Evolutionary conservation across 305 asterid genomes (phyloP).

Genomic region (Solanum hybrid): DNA sequence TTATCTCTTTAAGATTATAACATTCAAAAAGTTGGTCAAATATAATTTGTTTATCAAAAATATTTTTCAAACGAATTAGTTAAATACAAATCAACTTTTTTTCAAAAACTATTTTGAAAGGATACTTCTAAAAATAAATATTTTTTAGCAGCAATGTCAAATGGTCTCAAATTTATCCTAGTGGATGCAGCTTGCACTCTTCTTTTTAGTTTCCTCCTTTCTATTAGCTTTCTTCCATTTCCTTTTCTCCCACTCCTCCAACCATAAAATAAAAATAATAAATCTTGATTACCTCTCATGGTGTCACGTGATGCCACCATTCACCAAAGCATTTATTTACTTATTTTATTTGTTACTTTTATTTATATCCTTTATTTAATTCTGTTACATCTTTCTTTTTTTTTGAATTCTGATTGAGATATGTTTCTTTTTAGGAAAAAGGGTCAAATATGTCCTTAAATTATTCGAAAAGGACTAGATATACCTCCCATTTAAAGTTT

Average conservation of each 20-base stretch:
- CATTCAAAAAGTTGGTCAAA: neutral
- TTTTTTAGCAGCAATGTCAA: neutral
- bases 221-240: neutral
- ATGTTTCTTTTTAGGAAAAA: neutral
- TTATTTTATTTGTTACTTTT: neutral
- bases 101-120: neutral
- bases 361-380: neutral
- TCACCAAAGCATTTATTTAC: neutral
- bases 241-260: neutral
- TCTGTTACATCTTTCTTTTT: neutral
- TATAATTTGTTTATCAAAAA: neutral
- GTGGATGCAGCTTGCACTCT: neutral
- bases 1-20: too few relatives aligned
- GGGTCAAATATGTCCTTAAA: too few relatives aligned
- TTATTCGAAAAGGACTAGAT: too few relatives aligned
- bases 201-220: neutral
- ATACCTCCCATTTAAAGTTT: too few relatives aligned
- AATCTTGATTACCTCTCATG: conserved; percentile 9
- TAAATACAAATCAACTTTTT: neutral
- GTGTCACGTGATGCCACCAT: conserved; percentile 11
- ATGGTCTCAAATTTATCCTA: neutral
- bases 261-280: neutral
- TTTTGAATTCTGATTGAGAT: neutral
- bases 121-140: neutral
- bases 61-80: neutral